Conservation (phyloP, 1,284 basidiomycete genomes). For the Phellopilus nigrolimitatus region DNA sequence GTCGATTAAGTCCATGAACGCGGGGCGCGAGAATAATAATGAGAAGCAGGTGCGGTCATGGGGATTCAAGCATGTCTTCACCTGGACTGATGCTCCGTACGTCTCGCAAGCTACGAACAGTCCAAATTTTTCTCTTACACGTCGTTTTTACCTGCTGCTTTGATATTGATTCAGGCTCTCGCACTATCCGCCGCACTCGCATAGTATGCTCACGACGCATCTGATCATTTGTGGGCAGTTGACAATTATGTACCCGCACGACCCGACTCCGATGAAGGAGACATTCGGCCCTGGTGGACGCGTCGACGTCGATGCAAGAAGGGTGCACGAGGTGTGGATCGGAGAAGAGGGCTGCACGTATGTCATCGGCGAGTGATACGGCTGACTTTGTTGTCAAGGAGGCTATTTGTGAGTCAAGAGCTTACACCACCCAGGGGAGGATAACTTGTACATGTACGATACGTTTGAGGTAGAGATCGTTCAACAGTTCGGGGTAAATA, state of each 20-base stretch:
- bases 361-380: slow-evolving; percentile 30
- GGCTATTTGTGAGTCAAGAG: no score
- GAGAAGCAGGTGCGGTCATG: slow-evolving; percentile 27
- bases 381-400: no score
- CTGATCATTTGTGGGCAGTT: slow-evolving; percentile 30
- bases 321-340: slow-evolving; percentile 33
- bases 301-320: slow-evolving; percentile 30
- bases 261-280: slow-evolving; percentile 25
- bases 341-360: slow-evolving; percentile 31
- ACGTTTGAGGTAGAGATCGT: no score
- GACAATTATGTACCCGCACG: slow-evolving; percentile 30
- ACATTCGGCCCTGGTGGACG: slow-evolving; percentile 31
- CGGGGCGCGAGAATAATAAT: neutral
- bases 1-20: neutral
- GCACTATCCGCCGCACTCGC: slow-evolving; percentile 30
- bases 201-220: slow-evolving; percentile 30
- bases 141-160: no score
- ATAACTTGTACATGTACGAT: no score
- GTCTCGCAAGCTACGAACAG: slow-evolving; percentile 17
- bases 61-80: slow-evolving; percentile 31
- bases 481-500: no score
- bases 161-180: slow-evolving; percentile 22
- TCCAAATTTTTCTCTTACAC: neutral
- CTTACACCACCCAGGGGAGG: no score
- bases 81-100: slow-evolving; percentile 32